phyloP scores from a whole-genome alignment of 1,139 yeast species.

The Hyphopichia pseudoburtonii region DNA sequence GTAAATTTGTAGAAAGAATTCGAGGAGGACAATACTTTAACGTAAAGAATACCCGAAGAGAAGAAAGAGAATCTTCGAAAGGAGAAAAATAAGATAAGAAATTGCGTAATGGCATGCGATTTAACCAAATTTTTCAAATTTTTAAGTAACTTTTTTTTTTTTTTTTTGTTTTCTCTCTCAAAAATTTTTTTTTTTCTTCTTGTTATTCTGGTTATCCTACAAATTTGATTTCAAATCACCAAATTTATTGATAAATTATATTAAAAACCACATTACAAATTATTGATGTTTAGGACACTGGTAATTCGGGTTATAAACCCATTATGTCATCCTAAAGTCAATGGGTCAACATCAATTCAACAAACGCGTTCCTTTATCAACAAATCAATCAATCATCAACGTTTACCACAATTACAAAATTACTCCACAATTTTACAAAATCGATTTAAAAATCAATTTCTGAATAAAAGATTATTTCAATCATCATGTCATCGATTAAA shows the following conservation, averaged over 20 bases:
- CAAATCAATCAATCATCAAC: background rate
- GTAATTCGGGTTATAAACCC: background rate
- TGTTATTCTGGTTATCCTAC: background rate
- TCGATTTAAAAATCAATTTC: background rate
- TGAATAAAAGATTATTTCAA: background rate
- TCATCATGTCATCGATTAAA: slow-evolving; percentile 2
- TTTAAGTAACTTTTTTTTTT: background rate
- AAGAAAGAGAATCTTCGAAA: background rate
- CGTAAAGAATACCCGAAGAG: no score
- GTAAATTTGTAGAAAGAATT: no score
- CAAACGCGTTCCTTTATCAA: background rate
- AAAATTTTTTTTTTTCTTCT: background rate
- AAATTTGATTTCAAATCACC: no score
- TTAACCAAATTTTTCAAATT: background rate
- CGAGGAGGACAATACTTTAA: no score
- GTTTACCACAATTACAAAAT: background rate
- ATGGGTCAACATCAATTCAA: background rate
- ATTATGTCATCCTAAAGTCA: background rate
- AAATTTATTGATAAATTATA: no score
- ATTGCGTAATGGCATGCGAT: slow-evolving; percentile 4
- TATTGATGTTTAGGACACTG: background rate
- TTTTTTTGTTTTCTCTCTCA: background rate
- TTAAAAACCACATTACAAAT: no score
- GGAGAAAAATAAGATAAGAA: background rate
- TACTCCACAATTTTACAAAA: background rate